phyloP scores from a whole-genome alignment of 305 asterid species.

The Petunia hybrid region DNA sequence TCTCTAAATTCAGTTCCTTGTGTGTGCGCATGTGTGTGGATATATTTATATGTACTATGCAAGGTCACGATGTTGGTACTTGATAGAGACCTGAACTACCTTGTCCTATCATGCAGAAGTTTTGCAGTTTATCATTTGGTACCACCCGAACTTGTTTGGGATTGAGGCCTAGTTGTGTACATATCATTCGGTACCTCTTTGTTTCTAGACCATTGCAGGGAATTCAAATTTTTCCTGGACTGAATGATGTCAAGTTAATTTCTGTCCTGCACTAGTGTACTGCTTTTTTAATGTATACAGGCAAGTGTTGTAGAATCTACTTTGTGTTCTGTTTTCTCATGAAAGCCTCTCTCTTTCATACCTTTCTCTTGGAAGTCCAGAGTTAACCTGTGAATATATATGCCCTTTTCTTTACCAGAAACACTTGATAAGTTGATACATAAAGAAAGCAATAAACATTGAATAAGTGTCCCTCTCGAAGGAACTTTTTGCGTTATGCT shows the following conservation, averaged over 20 bases:
- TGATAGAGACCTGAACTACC: neutral
- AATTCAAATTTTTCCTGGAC: neutral
- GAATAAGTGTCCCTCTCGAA: too few species aligned
- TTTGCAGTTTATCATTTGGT: slow-evolving; percentile 20
- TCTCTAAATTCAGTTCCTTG: neutral
- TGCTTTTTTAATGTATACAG: too few species aligned
- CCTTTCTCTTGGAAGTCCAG: neutral
- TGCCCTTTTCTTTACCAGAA: too few species aligned
- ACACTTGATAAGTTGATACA: too few species aligned
- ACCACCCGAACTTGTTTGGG: neutral
- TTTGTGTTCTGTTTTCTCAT: neutral
- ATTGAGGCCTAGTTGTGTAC: too few species aligned
- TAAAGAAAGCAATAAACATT: too few species aligned
- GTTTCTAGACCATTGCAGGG: neutral
- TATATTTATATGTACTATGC: neutral
- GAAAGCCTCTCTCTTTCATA: neutral
- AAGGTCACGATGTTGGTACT: neutral
- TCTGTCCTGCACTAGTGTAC: too few species aligned
- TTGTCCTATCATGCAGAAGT: neutral
- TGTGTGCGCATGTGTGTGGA: too few species aligned
- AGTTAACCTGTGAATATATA: neutral
- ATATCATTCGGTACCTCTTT: neutral
- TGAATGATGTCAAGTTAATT: too few species aligned
- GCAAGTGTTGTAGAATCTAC: too few species aligned
- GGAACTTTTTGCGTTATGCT: too few species aligned